Conservation (phyloP, 2,329 filamentous ascomycete genomes). For the Zasmidium citrigriseum region DNA sequence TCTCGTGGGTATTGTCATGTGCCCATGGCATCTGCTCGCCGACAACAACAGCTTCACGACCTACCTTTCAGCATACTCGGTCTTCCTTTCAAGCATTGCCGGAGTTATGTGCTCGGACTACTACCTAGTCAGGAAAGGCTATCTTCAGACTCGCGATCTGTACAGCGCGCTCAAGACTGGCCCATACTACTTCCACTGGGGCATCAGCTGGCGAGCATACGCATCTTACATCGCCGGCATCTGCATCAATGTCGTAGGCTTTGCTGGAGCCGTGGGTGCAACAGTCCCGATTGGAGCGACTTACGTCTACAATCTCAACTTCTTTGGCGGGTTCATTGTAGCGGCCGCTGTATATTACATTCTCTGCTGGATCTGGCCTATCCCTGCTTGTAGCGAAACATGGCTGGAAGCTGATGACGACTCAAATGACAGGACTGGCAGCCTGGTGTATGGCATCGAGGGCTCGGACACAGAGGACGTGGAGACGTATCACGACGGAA, state of each 20-base stretch:
- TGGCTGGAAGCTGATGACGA: slow-evolving; percentile 78
- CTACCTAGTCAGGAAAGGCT: slow-evolving; percentile 80
- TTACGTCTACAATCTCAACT: slow-evolving; percentile 90
- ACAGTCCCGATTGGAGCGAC: slow-evolving; percentile 74
- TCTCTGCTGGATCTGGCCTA: slow-evolving; percentile 68
- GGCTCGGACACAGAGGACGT: slow-evolving; percentile 12
- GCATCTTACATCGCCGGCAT: slow-evolving; percentile 80
- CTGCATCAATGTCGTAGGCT: slow-evolving; percentile 87
- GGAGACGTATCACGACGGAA: slow-evolving; percentile 9
- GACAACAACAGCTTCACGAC: slow-evolving; percentile 82
- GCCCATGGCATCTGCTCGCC: slow-evolving; percentile 78
- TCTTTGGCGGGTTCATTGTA: slow-evolving; percentile 80
- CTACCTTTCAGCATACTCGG: slow-evolving; percentile 87
- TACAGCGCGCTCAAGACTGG: slow-evolving; percentile 69
- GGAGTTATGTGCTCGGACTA: slow-evolving; percentile 87
- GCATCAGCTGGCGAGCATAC: slow-evolving; percentile 83
- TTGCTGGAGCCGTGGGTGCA: slow-evolving; percentile 75
- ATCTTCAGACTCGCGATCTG: slow-evolving; percentile 74
- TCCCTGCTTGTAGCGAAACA: slow-evolving; percentile 70
- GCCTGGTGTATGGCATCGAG: slow-evolving; percentile 33
- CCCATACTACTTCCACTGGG: slow-evolving; percentile 73
- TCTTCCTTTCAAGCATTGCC: slow-evolving; percentile 90
- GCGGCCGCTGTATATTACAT: slow-evolving; percentile 67
- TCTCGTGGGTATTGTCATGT: slow-evolving; percentile 77
- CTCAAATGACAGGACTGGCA: slow-evolving; percentile 40